Conservation (phyloP, 2,329 filamentous ascomycete species). For the Biscogniauxia marginata region DNA sequence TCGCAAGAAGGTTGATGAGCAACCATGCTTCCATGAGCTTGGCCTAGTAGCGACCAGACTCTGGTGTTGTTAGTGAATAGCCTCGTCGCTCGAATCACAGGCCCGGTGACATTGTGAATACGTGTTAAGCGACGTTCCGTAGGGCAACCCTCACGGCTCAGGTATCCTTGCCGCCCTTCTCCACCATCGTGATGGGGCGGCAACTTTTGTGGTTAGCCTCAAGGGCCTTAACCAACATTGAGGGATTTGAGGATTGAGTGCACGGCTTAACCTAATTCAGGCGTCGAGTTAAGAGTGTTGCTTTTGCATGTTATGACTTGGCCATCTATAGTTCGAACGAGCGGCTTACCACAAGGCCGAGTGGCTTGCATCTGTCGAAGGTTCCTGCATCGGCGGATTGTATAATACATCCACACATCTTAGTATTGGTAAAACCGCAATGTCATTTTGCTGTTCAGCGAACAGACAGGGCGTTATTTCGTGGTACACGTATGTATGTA, state of each 20-base stretch:
- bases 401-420: neutral
- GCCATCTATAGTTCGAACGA: neutral
- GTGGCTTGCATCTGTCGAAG: constrained; percentile 6
- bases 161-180: neutral
- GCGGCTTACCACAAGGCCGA: neutral
- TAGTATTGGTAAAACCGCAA: neutral
- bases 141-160: neutral
- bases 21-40: neutral
- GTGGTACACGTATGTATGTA: neutral
- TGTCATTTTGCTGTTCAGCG: neutral
- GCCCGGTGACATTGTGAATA: neutral
- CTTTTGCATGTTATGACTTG: neutral
- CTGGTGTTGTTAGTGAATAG: neutral
- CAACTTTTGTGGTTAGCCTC: too few relatives aligned
- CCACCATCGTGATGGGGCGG: neutral
- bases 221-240: neutral
- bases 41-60: neutral
- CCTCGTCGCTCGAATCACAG: neutral
- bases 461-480: neutral
- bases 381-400: neutral
- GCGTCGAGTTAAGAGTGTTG: neutral
- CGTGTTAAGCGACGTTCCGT: neutral
- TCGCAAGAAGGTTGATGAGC: neutral
- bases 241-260: neutral
- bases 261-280: neutral